These are phyloP conservation scores for Echinochloa phyllopogon DNA, from an alignment of 176 grass and related monocot genomes.

Conservation along the genomic window DNA sequence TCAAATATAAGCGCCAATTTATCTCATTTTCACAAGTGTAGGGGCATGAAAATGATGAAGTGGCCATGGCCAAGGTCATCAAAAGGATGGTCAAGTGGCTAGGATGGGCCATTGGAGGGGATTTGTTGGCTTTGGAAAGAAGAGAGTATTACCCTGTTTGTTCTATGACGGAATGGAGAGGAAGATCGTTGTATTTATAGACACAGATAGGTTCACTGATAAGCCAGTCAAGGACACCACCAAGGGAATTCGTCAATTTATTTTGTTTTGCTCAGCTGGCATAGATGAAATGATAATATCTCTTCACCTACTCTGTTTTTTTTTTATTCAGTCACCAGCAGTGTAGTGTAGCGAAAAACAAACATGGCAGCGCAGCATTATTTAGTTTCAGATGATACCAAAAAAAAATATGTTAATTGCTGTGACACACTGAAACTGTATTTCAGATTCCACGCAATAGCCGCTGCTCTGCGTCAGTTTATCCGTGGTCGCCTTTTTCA, in stretches of 20 bases:
- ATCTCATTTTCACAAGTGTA: conserved; percentile 13
- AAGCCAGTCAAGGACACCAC: not conserved
- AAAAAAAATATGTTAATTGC: no score
- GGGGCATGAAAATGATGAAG: not conserved
- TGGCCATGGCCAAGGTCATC: not conserved
- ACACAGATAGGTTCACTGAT: not conserved
- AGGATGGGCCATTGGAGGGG: not conserved
- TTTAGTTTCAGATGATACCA: no score
- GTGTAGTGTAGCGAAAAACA: not conserved
- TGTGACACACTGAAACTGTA: no score
- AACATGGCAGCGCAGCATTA: not conserved
- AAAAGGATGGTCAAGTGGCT: no score
- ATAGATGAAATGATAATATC: not conserved
- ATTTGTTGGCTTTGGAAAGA: not conserved
- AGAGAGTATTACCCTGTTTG: not conserved
- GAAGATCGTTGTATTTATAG: not conserved
- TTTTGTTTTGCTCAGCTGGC: not conserved
- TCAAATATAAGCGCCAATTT: not conserved
- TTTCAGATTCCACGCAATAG: no score
- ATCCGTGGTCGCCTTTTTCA: no score
- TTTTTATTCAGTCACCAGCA: not conserved
- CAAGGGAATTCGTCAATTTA: not conserved
- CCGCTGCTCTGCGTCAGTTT: no score
- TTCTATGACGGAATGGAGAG: not conserved
- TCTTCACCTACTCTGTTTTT: not conserved